Evolutionary conservation across 106 monocot species (phyloP).

Genomic region (Triglochin maritima): DNA sequence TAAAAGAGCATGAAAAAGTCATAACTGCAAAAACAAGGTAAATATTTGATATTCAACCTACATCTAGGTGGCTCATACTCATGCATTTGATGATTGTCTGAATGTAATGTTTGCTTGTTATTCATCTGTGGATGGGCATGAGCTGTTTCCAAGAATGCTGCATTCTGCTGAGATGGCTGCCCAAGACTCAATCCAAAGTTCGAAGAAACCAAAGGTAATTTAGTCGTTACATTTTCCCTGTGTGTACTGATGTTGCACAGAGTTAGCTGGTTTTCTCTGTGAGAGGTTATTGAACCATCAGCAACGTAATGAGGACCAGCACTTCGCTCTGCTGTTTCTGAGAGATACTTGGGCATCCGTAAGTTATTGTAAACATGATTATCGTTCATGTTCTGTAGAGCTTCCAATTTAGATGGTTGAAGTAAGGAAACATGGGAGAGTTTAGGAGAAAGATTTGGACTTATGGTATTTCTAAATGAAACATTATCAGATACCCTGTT

Average conservation of each 20-base stretch:
- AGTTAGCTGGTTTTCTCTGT: slow-evolving; percentile 1
- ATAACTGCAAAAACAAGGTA: not conserved
- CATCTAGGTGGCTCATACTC: slow-evolving; percentile 13
- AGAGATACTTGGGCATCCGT: slow-evolving; percentile 6
- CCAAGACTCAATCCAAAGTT: slow-evolving; percentile 70
- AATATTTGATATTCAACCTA: slow-evolving; percentile 20
- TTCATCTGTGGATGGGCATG: slow-evolving; percentile 4
- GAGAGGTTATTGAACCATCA: slow-evolving; percentile 4
- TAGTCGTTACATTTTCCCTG: slow-evolving; percentile 9
- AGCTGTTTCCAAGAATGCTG: slow-evolving; percentile 10
- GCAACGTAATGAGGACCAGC: slow-evolving; percentile 12
- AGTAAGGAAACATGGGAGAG: slow-evolving; percentile 7
- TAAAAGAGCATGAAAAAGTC: not conserved
- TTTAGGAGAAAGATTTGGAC: slow-evolving; percentile 6
- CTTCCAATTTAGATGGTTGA: slow-evolving; percentile 17
- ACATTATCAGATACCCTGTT: slow-evolving; percentile 9
- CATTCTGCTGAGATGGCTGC: slow-evolving; percentile 51
- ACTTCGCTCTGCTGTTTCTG: slow-evolving; percentile 15
- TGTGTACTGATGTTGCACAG: not conserved
- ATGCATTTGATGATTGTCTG: slow-evolving; percentile 14
- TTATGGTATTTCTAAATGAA: slow-evolving; percentile 10
- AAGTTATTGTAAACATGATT: slow-evolving; percentile 9
- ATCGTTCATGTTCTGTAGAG: slow-evolving; percentile 5
- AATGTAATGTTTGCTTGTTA: slow-evolving; percentile 2
- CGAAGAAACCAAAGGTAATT: slow-evolving; percentile 24